Evolutionary conservation across 306 rosid genomes (phyloP), one percentile per base, ranked within the genome.

Genomic region (Ceratonia siliqua): DNA sequence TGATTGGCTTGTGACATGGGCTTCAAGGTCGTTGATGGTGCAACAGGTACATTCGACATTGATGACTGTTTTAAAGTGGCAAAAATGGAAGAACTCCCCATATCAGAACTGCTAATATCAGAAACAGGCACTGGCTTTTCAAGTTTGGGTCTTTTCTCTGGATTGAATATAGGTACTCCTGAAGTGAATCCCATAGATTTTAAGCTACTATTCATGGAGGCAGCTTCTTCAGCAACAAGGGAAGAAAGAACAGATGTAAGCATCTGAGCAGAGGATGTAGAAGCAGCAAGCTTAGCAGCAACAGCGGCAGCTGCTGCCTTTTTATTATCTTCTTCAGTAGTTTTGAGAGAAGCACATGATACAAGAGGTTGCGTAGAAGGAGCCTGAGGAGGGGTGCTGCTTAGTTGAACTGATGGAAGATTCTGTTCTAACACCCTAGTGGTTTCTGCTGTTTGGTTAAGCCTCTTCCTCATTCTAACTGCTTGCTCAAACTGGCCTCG

Each of bases 241-340:
- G 96, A 93, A 30, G 96, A 89, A 69, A 93, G 91, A 72, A 89
- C 91, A 59, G 96, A 93, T 28, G 95, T 85, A 64, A 93, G 86
- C 96, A 93, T 93, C 77, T 87, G 96, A 15, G 98, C 98, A 20
- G 98, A 93, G 30, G 98, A 93, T 22, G 95, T 42, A 22, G 98
- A 93, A n/a, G 96, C 98, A 36, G 98, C 94, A 73, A 92, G 89
- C 80, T 91, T 92, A 48, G 98, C 98, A 80, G 91, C 96, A 73
- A 93, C 91, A 4, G 96, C 98, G 4, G 96, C 96, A 0, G 98
- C 93, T 0, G 88, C 92, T 32, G 95, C 90, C 78, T 83, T 92
- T 78, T 90, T 92, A 84, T 82, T 86, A 66, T 93, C 96, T 70
- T 92, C 98, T 53, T 93, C 96, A 57, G 85, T 62, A 70, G 80